A percentile compares a stretch with the other conserved stretches of the same genome.
phyloP scores from a whole-genome alignment of 345 rosid genomes.

The Capsella bursapastoris region DNA sequence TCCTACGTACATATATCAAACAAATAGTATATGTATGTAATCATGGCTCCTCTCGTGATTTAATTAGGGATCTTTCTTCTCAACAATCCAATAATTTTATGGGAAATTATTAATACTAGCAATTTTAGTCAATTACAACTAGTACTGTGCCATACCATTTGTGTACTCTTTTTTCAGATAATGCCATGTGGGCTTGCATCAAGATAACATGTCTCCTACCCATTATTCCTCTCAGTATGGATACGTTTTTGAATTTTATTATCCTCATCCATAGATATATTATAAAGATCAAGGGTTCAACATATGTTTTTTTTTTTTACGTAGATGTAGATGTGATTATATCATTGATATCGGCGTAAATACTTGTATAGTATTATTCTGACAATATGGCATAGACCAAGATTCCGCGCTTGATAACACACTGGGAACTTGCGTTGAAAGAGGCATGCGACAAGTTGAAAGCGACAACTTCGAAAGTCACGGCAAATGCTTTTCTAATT shows the following conservation, averaged over 20 bases:
- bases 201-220: background rate
- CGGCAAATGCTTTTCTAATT: background rate
- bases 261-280: too few relatives aligned
- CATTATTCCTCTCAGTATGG: background rate
- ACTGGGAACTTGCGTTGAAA: constrained; percentile 41
- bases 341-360: constrained; percentile 2
- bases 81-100: background rate
- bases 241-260: too few relatives aligned
- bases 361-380: background rate
- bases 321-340: background rate
- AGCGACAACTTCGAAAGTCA: constrained; percentile 28
- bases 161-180: background rate
- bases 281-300: background rate
- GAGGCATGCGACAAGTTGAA: constrained; percentile 31
- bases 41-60: background rate
- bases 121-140: background rate
- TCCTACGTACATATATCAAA: background rate
- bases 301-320: background rate
- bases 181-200: background rate
- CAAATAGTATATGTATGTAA: background rate
- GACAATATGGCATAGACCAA: constrained; percentile 30
- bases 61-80: background rate
- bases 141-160: background rate
- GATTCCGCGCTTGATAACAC: constrained; percentile 29
- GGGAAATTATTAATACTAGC: background rate